Evolutionary conservation across 768 basidiomycete genomes (phyloP), one percentile per base, ranked within the genome.

Genomic region (Lactarius deliciosus): DNA sequence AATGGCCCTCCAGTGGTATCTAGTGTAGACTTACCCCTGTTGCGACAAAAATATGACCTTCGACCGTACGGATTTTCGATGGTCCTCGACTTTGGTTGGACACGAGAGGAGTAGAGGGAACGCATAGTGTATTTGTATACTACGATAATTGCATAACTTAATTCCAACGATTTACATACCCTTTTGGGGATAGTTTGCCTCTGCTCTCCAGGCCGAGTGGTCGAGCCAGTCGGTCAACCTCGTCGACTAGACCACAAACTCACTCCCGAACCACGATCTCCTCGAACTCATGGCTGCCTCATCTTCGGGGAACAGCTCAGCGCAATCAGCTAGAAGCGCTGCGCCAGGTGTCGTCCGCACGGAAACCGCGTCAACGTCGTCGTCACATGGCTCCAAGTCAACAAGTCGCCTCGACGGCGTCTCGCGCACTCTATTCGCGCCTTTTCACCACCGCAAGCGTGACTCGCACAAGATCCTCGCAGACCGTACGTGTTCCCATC

Each of bases 61-160:
- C 84, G 87, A 32, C 82, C 82, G 13, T 86, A 88, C 75, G 92
- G 92, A 10, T 78, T 94, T 54, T 86, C 85, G 53, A 77, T 93
- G 64, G 78, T 92, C 45, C 64, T 94, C 53, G 92, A 94, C 74
- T 85, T 93, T 74, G 81, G 87, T 57, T 92, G 90, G 91, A 81
- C 82, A 15, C 61, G 68, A 30, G 55, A 57, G 45, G 55, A 57
- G 38, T 59, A 60, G 55, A 60, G 45, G 53, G 53, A 40, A 22
- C 11, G 38, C 5, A 9, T 60, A 61, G 10, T 25, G 36, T 34
- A 36, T 28, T 65, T 36, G 20, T 63, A 62, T 63, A 59, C 41
- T 63, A 63, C 41, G 34, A 50, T 62, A 57, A 47, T 28, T 63
- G 22, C 45, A 63, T 55, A 65, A 55, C 54, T 65, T 60, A 60